phyloP scores from a whole-genome alignment of 2,329 filamentous ascomycete genomes.

The Tolypocladium cylindrosporum region DNA sequence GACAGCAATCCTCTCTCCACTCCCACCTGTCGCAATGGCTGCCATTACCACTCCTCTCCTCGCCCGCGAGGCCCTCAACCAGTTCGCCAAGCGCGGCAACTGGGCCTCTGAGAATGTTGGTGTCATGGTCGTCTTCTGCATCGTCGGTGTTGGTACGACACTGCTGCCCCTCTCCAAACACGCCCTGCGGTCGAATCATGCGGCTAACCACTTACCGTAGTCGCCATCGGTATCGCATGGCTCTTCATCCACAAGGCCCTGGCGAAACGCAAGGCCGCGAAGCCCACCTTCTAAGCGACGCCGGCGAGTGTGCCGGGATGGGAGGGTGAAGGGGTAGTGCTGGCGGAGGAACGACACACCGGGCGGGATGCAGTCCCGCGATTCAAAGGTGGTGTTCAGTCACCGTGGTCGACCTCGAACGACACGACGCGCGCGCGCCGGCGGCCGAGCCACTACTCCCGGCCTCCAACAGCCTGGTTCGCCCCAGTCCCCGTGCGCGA shows the following conservation, averaged over 20 bases:
- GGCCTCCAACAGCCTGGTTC: neutral
- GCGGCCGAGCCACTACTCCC: neutral
- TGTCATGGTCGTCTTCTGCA: slow-evolving; percentile 33
- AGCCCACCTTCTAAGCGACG: slow-evolving; percentile 14
- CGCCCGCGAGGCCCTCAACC: slow-evolving; percentile 25
- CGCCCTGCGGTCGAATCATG: neutral
- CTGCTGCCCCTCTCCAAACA: neutral
- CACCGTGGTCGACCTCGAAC: neutral
- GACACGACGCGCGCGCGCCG: neutral
- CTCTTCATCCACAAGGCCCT: slow-evolving; percentile 22
- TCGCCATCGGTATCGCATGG: slow-evolving; percentile 20
- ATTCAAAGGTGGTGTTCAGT: neutral
- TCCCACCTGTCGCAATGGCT: slow-evolving; percentile 26
- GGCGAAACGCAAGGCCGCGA: slow-evolving; percentile 21
- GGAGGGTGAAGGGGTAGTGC: neutral
- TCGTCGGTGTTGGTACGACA: slow-evolving; percentile 28
- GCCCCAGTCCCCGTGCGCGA: neutral
- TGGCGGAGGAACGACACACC: neutral
- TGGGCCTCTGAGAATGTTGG: slow-evolving; percentile 28
- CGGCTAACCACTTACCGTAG: slow-evolving; percentile 8
- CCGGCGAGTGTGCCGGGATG: neutral
- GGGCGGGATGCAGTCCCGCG: neutral
- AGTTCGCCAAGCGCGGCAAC: slow-evolving; percentile 30
- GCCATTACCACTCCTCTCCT: slow-evolving; percentile 25
- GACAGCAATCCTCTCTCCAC: slow-evolving; percentile 1